These are phyloP conservation scores for Dendrothele bispora DNA, from an alignment of 768 basidiomycete genomes.

Conservation along the genomic window DNA sequence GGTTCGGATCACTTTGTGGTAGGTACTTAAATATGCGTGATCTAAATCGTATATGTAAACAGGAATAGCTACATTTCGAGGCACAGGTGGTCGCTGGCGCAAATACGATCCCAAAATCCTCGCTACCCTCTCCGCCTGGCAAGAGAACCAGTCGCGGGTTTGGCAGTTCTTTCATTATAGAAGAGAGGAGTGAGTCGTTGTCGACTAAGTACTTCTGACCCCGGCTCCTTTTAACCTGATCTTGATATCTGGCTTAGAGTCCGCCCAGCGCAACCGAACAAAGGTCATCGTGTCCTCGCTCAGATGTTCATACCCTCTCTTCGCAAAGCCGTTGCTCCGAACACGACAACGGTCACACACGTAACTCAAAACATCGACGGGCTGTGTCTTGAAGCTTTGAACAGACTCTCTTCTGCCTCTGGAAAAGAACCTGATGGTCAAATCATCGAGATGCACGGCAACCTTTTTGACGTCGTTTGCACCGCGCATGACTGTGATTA, in stretches of 20 bases:
- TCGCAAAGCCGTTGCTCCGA: conserved; percentile 10
- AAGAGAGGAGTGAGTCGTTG: conserved; percentile 10
- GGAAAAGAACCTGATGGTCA: conserved; percentile 3
- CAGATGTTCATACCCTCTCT: conserved; percentile 5
- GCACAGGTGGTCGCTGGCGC: conserved; percentile 15
- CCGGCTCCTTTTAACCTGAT: background rate
- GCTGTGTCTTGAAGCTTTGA: conserved; percentile 11
- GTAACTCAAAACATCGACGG: conserved; percentile 25
- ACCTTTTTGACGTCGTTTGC: conserved; percentile 22
- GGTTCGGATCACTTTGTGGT: conserved; percentile 30
- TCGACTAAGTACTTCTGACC: background rate
- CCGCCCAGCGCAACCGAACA: conserved; percentile 21
- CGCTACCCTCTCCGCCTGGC: conserved; percentile 11
- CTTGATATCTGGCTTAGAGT: conserved; percentile 13
- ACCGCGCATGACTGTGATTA: conserved; percentile 19
- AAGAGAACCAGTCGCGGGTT: conserved; percentile 14
- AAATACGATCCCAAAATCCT: conserved; percentile 14
- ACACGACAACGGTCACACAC: conserved; percentile 9
- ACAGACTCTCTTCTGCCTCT: background rate
- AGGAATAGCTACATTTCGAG: conserved; percentile 18
- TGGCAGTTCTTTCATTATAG: conserved; percentile 19
- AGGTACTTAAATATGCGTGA: background rate
- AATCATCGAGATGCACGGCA: conserved; percentile 30
- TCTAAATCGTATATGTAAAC: background rate
- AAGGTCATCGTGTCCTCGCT: conserved; percentile 25